Evolutionary conservation across 2,329 filamentous ascomycete species (phyloP), one percentile per base, ranked within the genome.

Genomic region (Penicillium rolfsii): DNA sequence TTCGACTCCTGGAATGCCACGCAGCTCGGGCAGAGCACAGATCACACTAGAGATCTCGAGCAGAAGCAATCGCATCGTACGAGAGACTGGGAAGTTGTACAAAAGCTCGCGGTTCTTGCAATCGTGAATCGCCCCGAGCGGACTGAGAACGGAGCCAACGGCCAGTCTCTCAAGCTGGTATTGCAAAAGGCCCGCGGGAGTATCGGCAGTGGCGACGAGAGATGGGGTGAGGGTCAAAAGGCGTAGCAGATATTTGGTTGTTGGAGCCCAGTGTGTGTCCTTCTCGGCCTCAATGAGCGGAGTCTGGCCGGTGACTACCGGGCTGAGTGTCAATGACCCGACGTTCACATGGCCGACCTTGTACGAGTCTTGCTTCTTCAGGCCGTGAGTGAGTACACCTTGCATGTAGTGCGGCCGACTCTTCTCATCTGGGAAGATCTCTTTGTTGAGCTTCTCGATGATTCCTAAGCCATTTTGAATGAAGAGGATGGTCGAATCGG

Each of bases 401-500:
- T 93, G 76, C 60, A 97, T 82, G 68, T 96, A 97, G 58, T 85
- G 86, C 2, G 95, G 95, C 28, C 90, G 84, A 0, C 79, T 81
- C 0, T 77, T 73, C 0, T 85, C 81, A 62, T 93, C 84, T 0
- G 85, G 83, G 67, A 97, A 97, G 30, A 96, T 75, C 11, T 83
- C 76, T 36, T 83, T 77, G 68, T 91, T 92, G 43, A 97, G 83
- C 52, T 88, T 84, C 52, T 98, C 93, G n/a, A 92, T 82, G 1
- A 92, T 80, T 0, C 95, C 94, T 76, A 98, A 85, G 0, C 93
- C 92, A 64, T 94, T 91, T 59, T 92, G 89, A 58, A 96, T 75
- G 58, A 96, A 84, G 61, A 90, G 87, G 7, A 97, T 84, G 0
- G 91, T 90, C 1, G 89, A 91, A 30, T 86, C 79, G 2, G 84